These are phyloP conservation scores for Trichoderma asperellum DNA, from an alignment of 2,329 filamentous ascomycete genomes.

Conservation along the genomic window DNA sequence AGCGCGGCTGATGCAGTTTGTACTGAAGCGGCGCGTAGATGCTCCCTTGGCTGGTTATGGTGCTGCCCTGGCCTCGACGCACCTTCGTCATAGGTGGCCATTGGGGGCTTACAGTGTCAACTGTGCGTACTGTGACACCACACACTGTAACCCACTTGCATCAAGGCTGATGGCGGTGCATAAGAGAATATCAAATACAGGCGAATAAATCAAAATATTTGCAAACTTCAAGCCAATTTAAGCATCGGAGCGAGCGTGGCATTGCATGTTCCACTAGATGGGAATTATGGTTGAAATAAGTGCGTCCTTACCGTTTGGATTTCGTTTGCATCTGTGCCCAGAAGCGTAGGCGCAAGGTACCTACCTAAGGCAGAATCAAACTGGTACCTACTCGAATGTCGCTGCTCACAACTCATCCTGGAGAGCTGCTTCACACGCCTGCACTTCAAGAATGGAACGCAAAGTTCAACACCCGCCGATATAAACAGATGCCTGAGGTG, in stretches of 20 bases:
- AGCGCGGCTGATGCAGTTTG: not conserved
- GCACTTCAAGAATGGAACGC: not conserved
- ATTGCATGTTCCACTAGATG: not conserved
- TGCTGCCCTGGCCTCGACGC: slow-evolving; percentile 10
- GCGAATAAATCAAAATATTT: not conserved
- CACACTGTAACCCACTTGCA: not conserved
- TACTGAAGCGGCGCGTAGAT: not conserved
- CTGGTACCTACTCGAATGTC: too few species aligned
- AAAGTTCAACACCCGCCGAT: not conserved
- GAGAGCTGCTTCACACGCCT: not conserved
- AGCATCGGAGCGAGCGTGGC: not conserved
- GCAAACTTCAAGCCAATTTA: not conserved
- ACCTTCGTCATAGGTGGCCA: slow-evolving; percentile 41
- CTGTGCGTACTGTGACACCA: not conserved
- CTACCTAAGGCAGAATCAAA: not conserved
- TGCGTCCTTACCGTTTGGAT: not conserved
- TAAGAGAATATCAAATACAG: not conserved
- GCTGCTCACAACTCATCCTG: not conserved
- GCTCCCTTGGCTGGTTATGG: slow-evolving; percentile 1
- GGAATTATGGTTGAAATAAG: not conserved
- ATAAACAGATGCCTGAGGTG: not conserved
- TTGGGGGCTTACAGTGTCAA: slow-evolving; percentile 30
- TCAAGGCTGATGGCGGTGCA: not conserved
- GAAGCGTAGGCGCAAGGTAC: too few species aligned
- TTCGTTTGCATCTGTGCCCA: not conserved